phyloP scores from a whole-genome alignment of 2,329 filamentous ascomycete species.

The Epichloe festucae region DNA sequence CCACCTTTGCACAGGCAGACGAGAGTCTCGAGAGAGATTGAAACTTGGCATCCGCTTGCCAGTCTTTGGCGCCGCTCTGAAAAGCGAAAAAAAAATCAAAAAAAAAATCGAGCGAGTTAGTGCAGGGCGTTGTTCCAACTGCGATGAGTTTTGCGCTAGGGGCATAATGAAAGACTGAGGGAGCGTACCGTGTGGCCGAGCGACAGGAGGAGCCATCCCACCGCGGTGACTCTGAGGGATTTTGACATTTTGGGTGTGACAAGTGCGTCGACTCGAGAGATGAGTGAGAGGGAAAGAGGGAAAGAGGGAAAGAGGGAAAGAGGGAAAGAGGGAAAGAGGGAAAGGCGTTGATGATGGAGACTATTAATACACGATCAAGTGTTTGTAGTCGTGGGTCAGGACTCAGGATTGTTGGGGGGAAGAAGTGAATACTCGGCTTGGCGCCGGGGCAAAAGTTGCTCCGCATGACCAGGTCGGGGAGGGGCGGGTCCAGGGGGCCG shows the following conservation, averaged over 20 bases:
- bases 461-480: too few species aligned
- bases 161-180: not conserved
- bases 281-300: too few species aligned
- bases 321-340: too few species aligned
- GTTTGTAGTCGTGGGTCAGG: too few species aligned
- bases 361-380: too few species aligned
- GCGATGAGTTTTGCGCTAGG: not conserved
- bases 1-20: conserved; percentile 6
- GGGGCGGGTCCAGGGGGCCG: not conserved
- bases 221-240: conserved; percentile 5
- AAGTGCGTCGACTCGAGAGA: too few species aligned
- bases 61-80: conserved; percentile 8
- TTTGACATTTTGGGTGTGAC: conserved; percentile 1
- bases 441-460: too few species aligned
- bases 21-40: conserved; percentile 4
- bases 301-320: too few species aligned
- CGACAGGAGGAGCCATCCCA: conserved; percentile 7
- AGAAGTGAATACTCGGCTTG: too few species aligned
- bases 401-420: too few species aligned
- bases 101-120: not conserved
- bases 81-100: not conserved
- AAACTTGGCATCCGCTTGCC: conserved; percentile 8
- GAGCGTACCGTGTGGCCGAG: conserved; percentile 7
- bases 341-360: too few species aligned
- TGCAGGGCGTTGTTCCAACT: not conserved